Percentiles rank a stretch among this genome's conserved stretches.
Evolutionary conservation across 2,329 filamentous ascomycete species (phyloP).

Genomic region (Cladosporium sp.): DNA sequence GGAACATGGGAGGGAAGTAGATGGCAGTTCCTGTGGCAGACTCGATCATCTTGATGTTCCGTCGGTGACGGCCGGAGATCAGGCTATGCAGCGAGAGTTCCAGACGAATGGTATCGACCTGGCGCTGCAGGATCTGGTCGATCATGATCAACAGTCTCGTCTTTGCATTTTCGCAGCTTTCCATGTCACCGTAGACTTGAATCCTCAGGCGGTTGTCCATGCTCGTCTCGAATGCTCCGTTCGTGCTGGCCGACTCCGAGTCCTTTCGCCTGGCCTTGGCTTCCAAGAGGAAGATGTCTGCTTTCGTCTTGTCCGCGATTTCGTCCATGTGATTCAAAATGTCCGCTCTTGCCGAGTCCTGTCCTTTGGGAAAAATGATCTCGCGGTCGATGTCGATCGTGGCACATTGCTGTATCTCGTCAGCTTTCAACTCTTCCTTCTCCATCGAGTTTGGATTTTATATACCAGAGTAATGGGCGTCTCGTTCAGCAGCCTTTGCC

Average conservation of each 20-base stretch:
- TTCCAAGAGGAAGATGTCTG: slow-evolving; percentile 93
- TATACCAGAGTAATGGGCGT: slow-evolving; percentile 89
- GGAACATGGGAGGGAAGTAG: slow-evolving; percentile 95
- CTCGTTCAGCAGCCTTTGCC: slow-evolving; percentile 84
- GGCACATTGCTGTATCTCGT: slow-evolving; percentile 13
- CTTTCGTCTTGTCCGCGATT: slow-evolving; percentile 82
- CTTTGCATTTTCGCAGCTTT: slow-evolving; percentile 96
- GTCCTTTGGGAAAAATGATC: slow-evolving; percentile 69
- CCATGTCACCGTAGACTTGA: slow-evolving; percentile 90
- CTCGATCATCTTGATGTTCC: slow-evolving; percentile 98
- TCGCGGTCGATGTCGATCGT: slow-evolving; percentile 91
- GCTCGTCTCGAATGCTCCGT: slow-evolving; percentile 74
- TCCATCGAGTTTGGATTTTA: slow-evolving; percentile 17
- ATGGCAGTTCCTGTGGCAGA: slow-evolving; percentile 94
- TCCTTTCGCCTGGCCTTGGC: slow-evolving; percentile 68
- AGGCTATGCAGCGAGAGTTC: slow-evolving; percentile 87
- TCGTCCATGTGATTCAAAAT: slow-evolving; percentile 83
- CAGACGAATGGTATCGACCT: slow-evolving; percentile 74
- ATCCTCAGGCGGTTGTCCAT: slow-evolving; percentile 86
- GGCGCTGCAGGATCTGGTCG: slow-evolving; percentile 76
- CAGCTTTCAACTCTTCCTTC: background rate
- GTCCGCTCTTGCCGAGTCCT: slow-evolving; percentile 56
- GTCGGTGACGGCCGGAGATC: slow-evolving; percentile 86
- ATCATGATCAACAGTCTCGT: slow-evolving; percentile 95
- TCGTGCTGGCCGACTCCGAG: slow-evolving; percentile 72